Base-by-base conservation (phyloP, 176 grass and related monocot species). In the Aegilops bicornis region DNA sequence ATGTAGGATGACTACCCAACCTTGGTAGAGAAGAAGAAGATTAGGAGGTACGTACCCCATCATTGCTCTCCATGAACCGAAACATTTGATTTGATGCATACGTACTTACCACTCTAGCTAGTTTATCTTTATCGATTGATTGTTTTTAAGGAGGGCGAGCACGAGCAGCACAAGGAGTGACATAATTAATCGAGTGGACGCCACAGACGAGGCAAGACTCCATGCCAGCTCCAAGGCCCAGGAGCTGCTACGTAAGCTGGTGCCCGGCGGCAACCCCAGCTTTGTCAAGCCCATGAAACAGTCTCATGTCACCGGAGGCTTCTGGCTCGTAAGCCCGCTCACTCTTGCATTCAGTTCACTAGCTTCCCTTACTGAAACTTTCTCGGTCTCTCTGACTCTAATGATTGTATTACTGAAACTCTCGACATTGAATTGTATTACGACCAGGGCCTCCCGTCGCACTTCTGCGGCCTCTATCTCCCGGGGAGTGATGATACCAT, bases 241-340 rank as follows among this genome's bases (percentile, higher is more conserved):
- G 9, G 84, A 89, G 24, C 39, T 95, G 50, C 81, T 88, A 78
- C 69, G 85, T 8, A 50, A 84, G 50, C 84, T 98, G 30, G 47
- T 19, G 50, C 15, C 3, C 0, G 77, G 59, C 8, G 27, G 43
- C 5, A 73, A 88, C 82, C 91, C 88, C 19, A 73, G 25, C 31
- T 95, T 98, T 48, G 76, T 91, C n/a, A 94, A 95, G 65, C 84
- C 93, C 64, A 94, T 95, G 96, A 83, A 87, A 5, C 91, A 94
- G 63, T 98, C 96, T 3, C 91, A 95, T 76, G 92, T 92, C 82
- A 94, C 93, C 19, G 96, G 93, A 25, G 96, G 96, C 22, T 95
- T 94, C 75, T 95, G 93, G 96, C 93, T 98, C 82, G 93, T 98
- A 6, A 48, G 37, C 47, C 14, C 2, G 37, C 47, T 9, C 2